Evolutionary conservation across 345 rosid genomes (phyloP).

Genomic region (Noccaea caerulescens): DNA sequence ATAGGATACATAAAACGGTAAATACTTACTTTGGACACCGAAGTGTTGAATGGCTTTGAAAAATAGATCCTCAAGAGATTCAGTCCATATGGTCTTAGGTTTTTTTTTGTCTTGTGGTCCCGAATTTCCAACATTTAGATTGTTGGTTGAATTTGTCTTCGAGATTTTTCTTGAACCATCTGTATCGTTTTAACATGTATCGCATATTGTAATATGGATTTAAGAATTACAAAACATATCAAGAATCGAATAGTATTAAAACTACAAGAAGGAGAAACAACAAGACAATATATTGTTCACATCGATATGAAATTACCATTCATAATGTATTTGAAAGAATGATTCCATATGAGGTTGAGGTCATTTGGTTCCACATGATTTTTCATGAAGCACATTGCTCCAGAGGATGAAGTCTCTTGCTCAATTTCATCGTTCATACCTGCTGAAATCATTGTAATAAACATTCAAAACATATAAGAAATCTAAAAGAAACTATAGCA

Average conservation of each 20-base stretch:
- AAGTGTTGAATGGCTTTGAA: slow-evolving; percentile 51
- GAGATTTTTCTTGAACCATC: background rate
- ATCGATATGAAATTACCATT: slow-evolving; percentile 37
- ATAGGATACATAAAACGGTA: background rate
- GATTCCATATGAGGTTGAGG: slow-evolving; percentile 51
- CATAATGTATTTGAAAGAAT: slow-evolving; percentile 35
- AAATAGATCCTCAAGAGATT: slow-evolving; percentile 53
- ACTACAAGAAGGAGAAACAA: background rate
- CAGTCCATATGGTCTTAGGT: slow-evolving; percentile 61
- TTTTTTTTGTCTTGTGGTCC: slow-evolving; percentile 33
- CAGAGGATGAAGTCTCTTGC: slow-evolving; percentile 46
- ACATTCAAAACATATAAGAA: background rate
- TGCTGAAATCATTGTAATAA: slow-evolving; percentile 64
- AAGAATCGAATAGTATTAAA: background rate
- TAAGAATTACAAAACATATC: slow-evolving; percentile 1
- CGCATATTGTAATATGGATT: background rate
- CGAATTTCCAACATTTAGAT: background rate
- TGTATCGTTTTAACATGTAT: background rate
- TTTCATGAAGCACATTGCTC: slow-evolving; percentile 48
- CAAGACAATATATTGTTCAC: background rate
- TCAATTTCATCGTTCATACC: slow-evolving; percentile 49
- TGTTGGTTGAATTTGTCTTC: background rate
- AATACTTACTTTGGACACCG: slow-evolving; percentile 60
- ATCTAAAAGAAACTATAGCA: background rate
- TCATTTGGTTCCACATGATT: slow-evolving; percentile 54